Evolutionary conservation across 1,139 yeast species (phyloP), one percentile per base, ranked within the genome.

Genomic region (Geotrichum bryndzae): DNA sequence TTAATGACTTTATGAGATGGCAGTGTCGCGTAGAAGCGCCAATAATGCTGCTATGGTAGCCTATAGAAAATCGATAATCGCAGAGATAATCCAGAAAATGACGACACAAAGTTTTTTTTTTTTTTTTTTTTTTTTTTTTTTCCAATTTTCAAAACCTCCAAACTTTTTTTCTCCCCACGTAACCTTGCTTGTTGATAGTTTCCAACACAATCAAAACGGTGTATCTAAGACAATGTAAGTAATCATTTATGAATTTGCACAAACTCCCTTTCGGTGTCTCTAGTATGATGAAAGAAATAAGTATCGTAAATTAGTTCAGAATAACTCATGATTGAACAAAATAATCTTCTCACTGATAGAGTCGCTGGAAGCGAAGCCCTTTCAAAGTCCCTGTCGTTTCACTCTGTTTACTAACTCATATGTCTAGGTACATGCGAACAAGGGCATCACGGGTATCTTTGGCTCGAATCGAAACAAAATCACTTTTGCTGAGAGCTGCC

Each of bases 311-410:
- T 15, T 33, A 25, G 18, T 33, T 33, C 33, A 31, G 45, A 33
- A 2, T n/a, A 18, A 25, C 18, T 51, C 55, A 33, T 33, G 22
- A 41, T 18, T 57, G 59, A 57, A 51, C 38, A 53, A 57, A 46
- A 65, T 65, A 64, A 65, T 65, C 67, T 66, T 66, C 68, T 64
- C 67, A 41, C 68, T 66, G 68, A 41, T 5, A 15, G 46, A 41
- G 46, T n/a, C 46, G 46, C 22, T n/a, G 15, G 18, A 41, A n/a
- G n/a, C 18, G n/a, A 6, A 13, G 18, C 46, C 5, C 22, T 41
- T 41, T 41, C 18, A 41, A 15, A 41, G 15, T 41, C 2, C 46
- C 18, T 41, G 18, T 41, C 22, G 46, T 41, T 41, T 41, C 23
- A 41, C 46, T 15, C 18, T 15, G 46, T 41, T 41, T 13, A 41